Evolutionary conservation across 1,139 yeast species (phyloP).

Genomic region (Wickerhamomyces sp.): DNA sequence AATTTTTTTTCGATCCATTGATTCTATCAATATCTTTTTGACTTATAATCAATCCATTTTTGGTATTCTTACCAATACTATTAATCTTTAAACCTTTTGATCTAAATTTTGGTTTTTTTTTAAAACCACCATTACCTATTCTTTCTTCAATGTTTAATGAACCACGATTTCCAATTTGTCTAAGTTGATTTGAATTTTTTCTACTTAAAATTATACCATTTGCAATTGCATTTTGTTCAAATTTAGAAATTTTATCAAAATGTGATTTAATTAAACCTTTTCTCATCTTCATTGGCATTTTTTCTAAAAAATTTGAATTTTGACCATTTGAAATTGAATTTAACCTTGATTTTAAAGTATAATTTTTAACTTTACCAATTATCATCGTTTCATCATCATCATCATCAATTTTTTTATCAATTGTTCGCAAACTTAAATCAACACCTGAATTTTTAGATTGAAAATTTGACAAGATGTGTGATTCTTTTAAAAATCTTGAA

Average conservation of each 20-base stretch:
- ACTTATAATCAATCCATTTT: constrained; percentile 76
- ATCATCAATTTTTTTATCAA: constrained; percentile 20
- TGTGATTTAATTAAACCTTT: constrained; percentile 73
- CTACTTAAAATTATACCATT: constrained; percentile 81
- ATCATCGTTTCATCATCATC: constrained; percentile 44
- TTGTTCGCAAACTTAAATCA: constrained; percentile 62
- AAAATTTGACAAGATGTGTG: constrained; percentile 70
- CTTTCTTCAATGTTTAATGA: constrained; percentile 40
- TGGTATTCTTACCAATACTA: constrained; percentile 72
- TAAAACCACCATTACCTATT: constrained; percentile 51
- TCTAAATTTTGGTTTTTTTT: constrained; percentile 33
- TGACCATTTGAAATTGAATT: constrained; percentile 51
- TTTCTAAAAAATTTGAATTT: constrained; percentile 47
- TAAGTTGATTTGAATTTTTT: constrained; percentile 57
- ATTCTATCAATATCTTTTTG: constrained; percentile 59
- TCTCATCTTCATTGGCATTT: constrained; percentile 84
- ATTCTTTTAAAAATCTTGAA: constrained; percentile 77
- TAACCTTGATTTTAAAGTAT: constrained; percentile 68
- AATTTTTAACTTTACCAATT: constrained; percentile 72
- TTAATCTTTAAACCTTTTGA: constrained; percentile 78
- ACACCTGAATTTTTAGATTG: constrained; percentile 61
- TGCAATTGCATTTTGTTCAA: constrained; percentile 74
- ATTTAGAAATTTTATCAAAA: constrained; percentile 44
- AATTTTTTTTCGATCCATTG: constrained; percentile 23
- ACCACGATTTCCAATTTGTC: constrained; percentile 60